phyloP scores from a whole-genome alignment of 225 moss, liverwort and hornwort species.

The Antitrichia curtipendula region DNA sequence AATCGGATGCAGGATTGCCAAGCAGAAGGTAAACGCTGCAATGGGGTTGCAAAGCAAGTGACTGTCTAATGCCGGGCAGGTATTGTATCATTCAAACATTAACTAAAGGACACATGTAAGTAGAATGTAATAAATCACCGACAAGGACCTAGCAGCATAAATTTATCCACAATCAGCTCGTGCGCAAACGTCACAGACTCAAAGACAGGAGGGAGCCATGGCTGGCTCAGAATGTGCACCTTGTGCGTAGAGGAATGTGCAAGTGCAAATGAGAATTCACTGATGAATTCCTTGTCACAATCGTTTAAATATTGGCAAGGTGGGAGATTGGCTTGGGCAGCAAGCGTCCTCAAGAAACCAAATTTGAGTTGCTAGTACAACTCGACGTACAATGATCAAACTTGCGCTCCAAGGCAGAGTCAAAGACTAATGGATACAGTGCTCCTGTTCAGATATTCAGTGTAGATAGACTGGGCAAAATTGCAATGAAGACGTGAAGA shows the following conservation, averaged over 20 bases:
- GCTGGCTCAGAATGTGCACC: constrained; percentile 1
- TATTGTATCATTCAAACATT: not conserved
- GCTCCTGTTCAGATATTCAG: not conserved
- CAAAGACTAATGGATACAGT: not conserved
- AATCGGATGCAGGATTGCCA: not conserved
- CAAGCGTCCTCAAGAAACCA: not conserved
- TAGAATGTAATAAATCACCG: not conserved
- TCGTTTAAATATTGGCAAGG: not conserved
- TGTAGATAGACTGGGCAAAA: not conserved
- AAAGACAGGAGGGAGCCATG: not conserved
- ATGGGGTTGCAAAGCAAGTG: not conserved
- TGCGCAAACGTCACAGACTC: not conserved
- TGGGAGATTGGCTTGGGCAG: not conserved
- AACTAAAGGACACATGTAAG: not conserved
- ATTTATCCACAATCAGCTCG: not conserved
- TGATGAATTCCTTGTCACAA: not conserved
- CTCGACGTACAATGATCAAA: not conserved
- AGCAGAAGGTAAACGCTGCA: not conserved
- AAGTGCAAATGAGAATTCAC: not conserved
- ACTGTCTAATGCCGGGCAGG: not conserved
- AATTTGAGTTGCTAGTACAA: not conserved
- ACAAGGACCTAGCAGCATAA: not conserved
- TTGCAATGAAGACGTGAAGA: not conserved
- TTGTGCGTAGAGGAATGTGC: not conserved
- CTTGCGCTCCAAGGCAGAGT: not conserved